Evolutionary conservation across 371 early-diverging fungal species (phyloP).

Genomic region (Mucor lusitanicus): DNA sequence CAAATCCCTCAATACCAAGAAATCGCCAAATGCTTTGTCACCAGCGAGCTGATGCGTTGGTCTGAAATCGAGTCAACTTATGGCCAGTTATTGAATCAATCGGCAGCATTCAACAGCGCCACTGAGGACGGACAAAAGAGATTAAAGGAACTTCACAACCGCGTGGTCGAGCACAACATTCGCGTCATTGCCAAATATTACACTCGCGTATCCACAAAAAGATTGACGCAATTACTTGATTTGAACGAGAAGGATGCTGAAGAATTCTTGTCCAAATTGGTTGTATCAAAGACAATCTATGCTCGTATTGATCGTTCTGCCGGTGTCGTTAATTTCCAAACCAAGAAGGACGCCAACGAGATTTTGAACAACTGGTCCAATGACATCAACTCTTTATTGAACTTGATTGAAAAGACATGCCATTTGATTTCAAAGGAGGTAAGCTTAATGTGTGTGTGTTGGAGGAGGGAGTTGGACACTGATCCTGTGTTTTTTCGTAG

Average conservation of each 20-base stretch:
- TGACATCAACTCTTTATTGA: conserved; percentile 85
- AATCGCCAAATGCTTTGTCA: conserved; percentile 87
- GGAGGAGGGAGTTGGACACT: neutral
- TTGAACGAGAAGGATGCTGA: conserved; percentile 75
- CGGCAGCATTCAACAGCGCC: conserved; percentile 69
- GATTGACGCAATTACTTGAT: conserved; percentile 50
- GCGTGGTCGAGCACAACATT: conserved; percentile 97
- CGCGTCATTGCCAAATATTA: conserved; percentile 96
- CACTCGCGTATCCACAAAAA: conserved; percentile 80
- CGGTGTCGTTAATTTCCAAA: conserved; percentile 86
- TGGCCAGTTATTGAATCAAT: conserved; percentile 68
- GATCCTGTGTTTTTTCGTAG: conserved; percentile 9
- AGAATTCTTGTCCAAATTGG: conserved; percentile 87
- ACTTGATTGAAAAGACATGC: conserved; percentile 92
- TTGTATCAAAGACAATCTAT: conserved; percentile 92
- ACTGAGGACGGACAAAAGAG: conserved; percentile 81
- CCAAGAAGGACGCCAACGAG: conserved; percentile 83
- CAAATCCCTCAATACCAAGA: conserved; percentile 72
- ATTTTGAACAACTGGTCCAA: conserved; percentile 91
- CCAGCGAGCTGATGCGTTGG: conserved; percentile 94
- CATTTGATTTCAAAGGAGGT: conserved; percentile 96
- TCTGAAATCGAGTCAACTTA: conserved; percentile 86
- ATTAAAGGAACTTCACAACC: conserved; percentile 85
- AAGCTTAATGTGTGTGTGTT: neutral
- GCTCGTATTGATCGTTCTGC: conserved; percentile 94